Evolutionary conservation across 176 grass and related monocot species (phyloP), one percentile per base, ranked within the genome.

Genomic region (Melocanna baccifera): DNA sequence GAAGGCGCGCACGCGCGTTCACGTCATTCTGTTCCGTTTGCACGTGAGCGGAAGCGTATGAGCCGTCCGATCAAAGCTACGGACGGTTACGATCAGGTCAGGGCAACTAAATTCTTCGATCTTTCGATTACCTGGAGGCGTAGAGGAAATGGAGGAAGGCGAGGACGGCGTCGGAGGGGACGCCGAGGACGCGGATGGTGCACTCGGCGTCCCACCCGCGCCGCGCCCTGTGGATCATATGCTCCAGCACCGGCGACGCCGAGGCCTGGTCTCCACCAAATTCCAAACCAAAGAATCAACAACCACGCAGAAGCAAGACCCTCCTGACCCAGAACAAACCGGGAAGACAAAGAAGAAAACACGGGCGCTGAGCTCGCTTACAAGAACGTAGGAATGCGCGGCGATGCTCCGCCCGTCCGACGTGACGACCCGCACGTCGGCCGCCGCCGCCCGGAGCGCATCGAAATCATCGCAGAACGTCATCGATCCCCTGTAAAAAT

Each of bases 141-240:
- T 96, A 96, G 40, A 99, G 89, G 82, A 94, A 72, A 5, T 64
- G 91, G 18, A 96, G 62, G 88, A 99, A 99, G 28, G 91, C 86
- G 79, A 91, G 22, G 29, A 96, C 87, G 64, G 89, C 81, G 71
- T 91, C 96, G 42, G 66, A 83, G 75, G 80, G 62, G 56, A 79
- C 91, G 50, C 96, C 96, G 10, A 84, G 75, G 81, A 99, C 37
- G 67, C 53, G 83, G 67, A 99, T 30, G 40, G 80, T 91, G 84
- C 89, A 88, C 13, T 42, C 78, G 10, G 53, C 15, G 46, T 69
- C 69, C 69, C 82, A 87, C 50, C 83, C 71, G 68, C 69, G 85
- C 14, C 77, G 75, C n/a, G 86, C 67, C 58, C 15, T 26, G 56
- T 88, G 81, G 55, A 98, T 89, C 93, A 90, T 92, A 83, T 78